phyloP scores from a whole-genome alignment of 1,284 basidiomycete genomes.

The Trichosporon asahii region DNA sequence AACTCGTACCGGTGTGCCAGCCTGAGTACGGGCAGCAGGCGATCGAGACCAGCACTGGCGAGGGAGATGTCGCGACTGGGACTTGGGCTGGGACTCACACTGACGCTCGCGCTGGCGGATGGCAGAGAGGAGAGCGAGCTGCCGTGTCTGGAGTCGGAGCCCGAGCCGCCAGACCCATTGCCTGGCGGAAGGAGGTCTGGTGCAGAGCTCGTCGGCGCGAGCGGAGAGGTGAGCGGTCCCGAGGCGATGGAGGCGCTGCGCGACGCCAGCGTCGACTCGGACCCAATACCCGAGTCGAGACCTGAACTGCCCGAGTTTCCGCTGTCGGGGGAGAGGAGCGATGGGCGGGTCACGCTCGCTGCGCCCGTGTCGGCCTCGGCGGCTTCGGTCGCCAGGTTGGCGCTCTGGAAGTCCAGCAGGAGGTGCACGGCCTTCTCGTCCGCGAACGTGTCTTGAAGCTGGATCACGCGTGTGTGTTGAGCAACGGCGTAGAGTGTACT shows the following conservation, averaged over 20 bases:
- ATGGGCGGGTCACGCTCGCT: no score
- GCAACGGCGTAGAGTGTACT: not conserved
- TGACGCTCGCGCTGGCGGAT: not conserved
- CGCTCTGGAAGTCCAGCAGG: not conserved
- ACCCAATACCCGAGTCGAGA: not conserved
- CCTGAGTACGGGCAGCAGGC: not conserved
- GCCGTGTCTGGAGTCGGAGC: not conserved
- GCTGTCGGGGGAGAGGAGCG: not conserved
- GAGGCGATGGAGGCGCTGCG: not conserved
- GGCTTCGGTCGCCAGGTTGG: not conserved
- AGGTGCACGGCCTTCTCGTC: not conserved
- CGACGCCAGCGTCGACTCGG: not conserved
- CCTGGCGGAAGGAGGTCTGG: not conserved
- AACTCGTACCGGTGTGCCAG: constrained; percentile 3
- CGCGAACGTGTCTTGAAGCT: not conserved
- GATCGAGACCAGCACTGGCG: not conserved
- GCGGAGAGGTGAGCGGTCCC: not conserved
- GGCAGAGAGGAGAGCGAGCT: not conserved
- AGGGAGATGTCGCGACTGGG: not conserved
- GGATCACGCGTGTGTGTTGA: not conserved
- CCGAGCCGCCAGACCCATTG: not conserved
- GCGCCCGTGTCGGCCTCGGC: not conserved
- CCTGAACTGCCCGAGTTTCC: no score
- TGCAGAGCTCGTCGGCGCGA: not conserved
- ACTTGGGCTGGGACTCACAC: not conserved